These are phyloP conservation scores for Coemansia pectinata DNA, from an alignment of 192 early-diverging fungal species.

Conservation along the genomic window DNA sequence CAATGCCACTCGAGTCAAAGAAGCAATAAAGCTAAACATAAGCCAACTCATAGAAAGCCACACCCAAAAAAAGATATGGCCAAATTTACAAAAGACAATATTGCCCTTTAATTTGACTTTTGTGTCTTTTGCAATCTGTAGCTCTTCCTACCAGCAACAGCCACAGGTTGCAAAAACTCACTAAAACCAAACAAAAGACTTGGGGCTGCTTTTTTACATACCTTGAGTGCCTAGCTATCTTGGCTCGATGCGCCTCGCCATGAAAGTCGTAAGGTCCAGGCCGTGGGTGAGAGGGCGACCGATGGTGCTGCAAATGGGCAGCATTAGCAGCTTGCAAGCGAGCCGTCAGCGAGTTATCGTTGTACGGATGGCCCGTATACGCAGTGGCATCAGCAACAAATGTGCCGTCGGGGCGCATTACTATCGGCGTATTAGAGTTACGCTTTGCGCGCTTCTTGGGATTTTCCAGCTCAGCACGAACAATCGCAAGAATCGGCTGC, in stretches of 20 bases:
- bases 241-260: constrained; percentile 30
- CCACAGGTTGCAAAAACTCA: neutral
- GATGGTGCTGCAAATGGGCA: constrained; percentile 1
- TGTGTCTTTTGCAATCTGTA: neutral
- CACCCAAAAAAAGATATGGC: neutral
- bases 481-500: constrained; percentile 50
- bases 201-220: constrained; percentile 22
- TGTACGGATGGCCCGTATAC: constrained; percentile 1
- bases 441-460: constrained; percentile 57
- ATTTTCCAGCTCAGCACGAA: constrained; percentile 48
- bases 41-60: constrained; percentile 2
- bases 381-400: constrained; percentile 33
- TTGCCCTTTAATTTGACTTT: neutral
- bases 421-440: constrained; percentile 44
- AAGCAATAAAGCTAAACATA: neutral
- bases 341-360: constrained; percentile 7
- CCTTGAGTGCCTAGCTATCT: constrained; percentile 44
- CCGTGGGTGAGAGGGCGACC: constrained; percentile 22
- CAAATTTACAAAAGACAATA: constrained; percentile 1
- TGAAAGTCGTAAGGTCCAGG: constrained; percentile 29
- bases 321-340: constrained; percentile 10
- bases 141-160: neutral
- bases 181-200: neutral
- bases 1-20: constrained; percentile 7
- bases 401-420: constrained; percentile 43